A percentile compares a stretch with the other conserved stretches of the same genome.
These are phyloP conservation scores for Tuber umbilicatum DNA, from an alignment of 495 filamentous ascomycete genomes.

Conservation along the genomic window DNA sequence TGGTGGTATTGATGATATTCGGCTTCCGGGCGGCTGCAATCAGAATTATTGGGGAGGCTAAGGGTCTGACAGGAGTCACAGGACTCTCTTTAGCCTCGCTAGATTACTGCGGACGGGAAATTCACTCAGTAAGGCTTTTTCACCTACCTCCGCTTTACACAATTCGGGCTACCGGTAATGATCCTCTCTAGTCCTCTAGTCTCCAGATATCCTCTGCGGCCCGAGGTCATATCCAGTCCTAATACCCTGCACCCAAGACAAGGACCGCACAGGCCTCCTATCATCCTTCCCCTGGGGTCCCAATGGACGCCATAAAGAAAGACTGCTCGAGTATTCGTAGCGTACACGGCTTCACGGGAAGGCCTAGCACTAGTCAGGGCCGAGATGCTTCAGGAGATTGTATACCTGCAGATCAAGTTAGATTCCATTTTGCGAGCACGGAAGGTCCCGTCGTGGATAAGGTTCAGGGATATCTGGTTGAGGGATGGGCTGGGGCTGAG, in stretches of 20 bases:
- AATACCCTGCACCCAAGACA: conserved; percentile 81
- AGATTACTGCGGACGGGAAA: conserved; percentile 56
- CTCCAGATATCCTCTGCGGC: conserved; percentile 50
- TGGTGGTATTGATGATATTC: conserved; percentile 54
- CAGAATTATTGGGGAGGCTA: conserved; percentile 55
- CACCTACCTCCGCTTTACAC: background rate
- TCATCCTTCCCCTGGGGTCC: conserved; percentile 58
- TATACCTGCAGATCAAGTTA: conserved; percentile 60
- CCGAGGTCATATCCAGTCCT: conserved; percentile 54
- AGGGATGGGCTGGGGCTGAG: conserved; percentile 55
- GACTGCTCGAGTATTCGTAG: no score
- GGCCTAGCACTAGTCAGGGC: conserved; percentile 58
- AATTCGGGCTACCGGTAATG: no score
- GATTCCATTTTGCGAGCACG: conserved; percentile 61
- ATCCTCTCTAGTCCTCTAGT: conserved; percentile 29
- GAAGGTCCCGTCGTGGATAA: conserved; percentile 52
- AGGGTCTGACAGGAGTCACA: conserved; percentile 60
- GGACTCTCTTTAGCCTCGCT: conserved; percentile 62
- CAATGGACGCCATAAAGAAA: conserved; percentile 51
- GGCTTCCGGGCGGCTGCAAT: conserved; percentile 65
- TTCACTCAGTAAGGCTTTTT: conserved; percentile 45
- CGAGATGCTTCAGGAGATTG: conserved; percentile 60
- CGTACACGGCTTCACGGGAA: conserved; percentile 54
- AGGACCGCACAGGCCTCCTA: conserved; percentile 74
- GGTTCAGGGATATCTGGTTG: conserved; percentile 50